Evolutionary conservation across 23 red algal genomes (phyloP).

Genomic region (Gracilaria gracilis): DNA sequence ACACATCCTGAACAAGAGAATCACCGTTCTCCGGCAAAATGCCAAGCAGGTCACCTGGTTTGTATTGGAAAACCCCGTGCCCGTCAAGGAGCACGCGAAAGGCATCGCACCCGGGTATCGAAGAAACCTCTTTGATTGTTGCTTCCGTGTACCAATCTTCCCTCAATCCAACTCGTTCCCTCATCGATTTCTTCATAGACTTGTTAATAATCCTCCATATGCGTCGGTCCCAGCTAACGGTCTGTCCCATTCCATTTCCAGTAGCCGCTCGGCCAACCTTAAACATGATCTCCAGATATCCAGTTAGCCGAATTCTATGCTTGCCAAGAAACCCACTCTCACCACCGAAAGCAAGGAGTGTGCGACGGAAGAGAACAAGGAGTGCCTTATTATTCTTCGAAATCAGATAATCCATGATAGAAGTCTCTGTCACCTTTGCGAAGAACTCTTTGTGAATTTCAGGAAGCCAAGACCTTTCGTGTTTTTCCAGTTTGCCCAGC

Average conservation of each 20-base stretch:
- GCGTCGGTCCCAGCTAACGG: conserved; percentile 6
- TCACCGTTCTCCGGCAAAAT: conserved; percentile 23
- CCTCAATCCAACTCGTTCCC: neutral
- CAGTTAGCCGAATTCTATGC: conserved; percentile 6
- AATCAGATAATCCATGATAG: conserved; percentile 5
- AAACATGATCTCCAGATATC: conserved; percentile 16
- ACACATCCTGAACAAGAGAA: neutral
- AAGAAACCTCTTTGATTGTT: neutral
- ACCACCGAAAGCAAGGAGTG: neutral
- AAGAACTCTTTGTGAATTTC: conserved; percentile 11
- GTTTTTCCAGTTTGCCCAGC: neutral
- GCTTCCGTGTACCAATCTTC: conserved; percentile 9
- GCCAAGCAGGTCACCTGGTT: conserved; percentile 20
- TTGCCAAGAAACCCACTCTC: conserved; percentile 32
- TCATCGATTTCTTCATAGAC: conserved; percentile 3
- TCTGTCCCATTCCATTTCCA: neutral
- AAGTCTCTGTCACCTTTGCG: neutral
- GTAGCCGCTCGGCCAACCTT: conserved; percentile 21
- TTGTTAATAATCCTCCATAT: neutral
- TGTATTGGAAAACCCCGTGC: conserved; percentile 26
- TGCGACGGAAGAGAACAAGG: conserved; percentile 19
- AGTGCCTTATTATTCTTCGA: neutral
- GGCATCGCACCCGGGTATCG: neutral
- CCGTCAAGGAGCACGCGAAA: conserved; percentile 6
- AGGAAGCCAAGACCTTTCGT: conserved; percentile 15